A percentile compares a stretch with the other conserved stretches of the same genome.
phyloP scores from a whole-genome alignment of 345 rosid genomes.

The Boechera stricta region DNA sequence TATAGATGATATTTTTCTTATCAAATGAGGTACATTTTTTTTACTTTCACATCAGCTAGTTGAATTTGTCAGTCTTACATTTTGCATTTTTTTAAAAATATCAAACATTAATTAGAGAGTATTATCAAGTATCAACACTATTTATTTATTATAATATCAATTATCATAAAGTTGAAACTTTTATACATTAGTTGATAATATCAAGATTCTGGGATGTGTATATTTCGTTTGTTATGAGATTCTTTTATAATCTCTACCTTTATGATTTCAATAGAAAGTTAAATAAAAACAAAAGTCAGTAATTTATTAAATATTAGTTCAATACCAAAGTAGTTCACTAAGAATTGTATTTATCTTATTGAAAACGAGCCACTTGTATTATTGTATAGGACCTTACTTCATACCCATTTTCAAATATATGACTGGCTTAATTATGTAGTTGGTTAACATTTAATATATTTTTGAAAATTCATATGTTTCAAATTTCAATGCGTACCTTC shows the following conservation, averaged over 20 bases:
- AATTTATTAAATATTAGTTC: background rate
- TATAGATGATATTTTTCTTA: no score
- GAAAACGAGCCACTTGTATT: background rate
- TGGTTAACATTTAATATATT: constrained; percentile 14
- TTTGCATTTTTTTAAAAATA: background rate
- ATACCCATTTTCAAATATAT: background rate
- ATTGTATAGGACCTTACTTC: constrained; percentile 6
- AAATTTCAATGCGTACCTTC: background rate
- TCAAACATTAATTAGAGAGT: background rate
- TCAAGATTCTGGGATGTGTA: background rate
- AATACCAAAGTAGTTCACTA: background rate
- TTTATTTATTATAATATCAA: background rate
- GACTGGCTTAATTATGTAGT: background rate
- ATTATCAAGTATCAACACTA: background rate
- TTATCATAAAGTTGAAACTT: background rate
- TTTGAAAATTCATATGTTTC: background rate
- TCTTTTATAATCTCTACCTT: no score
- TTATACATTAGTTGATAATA: background rate
- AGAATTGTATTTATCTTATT: constrained; percentile 5
- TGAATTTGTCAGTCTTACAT: background rate
- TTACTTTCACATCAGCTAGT: no score
- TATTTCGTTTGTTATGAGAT: background rate
- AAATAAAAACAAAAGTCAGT: no score
- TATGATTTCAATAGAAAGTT: no score
- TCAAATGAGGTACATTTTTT: no score